phyloP scores from a whole-genome alignment of 305 asterid species.

The Ajuga reptans region DNA sequence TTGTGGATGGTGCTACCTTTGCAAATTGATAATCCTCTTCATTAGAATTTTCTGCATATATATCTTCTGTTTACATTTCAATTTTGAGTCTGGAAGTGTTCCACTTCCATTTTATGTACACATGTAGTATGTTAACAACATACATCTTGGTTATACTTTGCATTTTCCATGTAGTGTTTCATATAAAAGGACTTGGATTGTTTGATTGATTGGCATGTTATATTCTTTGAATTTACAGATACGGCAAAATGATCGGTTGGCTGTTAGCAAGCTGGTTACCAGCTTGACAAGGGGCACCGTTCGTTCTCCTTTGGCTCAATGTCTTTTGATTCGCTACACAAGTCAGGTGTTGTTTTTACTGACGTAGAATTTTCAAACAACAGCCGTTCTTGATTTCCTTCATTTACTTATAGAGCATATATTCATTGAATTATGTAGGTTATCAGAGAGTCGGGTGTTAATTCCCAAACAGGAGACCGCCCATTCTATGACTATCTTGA shows the following conservation, averaged over 20 bases:
- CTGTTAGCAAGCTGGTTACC: conserved; percentile 86
- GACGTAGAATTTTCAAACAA: conserved; percentile 14
- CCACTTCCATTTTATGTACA: neutral
- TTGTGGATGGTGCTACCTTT: neutral
- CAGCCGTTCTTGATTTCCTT: conserved; percentile 9
- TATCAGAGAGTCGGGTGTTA: conserved; percentile 69
- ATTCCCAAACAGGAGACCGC: conserved; percentile 66
- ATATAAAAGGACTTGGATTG: neutral
- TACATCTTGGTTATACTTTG: neutral
- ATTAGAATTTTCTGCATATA: neutral
- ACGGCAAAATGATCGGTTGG: conserved; percentile 87
- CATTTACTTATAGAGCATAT: conserved; percentile 18
- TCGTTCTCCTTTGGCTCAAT: conserved; percentile 90
- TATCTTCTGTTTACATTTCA: neutral
- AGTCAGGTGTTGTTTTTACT: conserved; percentile 55
- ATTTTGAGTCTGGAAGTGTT: neutral
- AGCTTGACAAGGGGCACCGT: conserved; percentile 86
- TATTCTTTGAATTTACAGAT: conserved; percentile 43
- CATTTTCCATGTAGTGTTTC: neutral
- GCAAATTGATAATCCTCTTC: neutral
- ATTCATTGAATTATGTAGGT: conserved; percentile 42
- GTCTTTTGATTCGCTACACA: conserved; percentile 86
- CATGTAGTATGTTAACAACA: neutral
- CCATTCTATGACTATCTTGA: conserved; percentile 90
- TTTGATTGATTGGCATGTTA: conserved; percentile 16